A percentile compares a stretch with the other conserved stretches of the same genome.
Conservation (phyloP, 305 asterid species). For the Solanum hybrid region DNA sequence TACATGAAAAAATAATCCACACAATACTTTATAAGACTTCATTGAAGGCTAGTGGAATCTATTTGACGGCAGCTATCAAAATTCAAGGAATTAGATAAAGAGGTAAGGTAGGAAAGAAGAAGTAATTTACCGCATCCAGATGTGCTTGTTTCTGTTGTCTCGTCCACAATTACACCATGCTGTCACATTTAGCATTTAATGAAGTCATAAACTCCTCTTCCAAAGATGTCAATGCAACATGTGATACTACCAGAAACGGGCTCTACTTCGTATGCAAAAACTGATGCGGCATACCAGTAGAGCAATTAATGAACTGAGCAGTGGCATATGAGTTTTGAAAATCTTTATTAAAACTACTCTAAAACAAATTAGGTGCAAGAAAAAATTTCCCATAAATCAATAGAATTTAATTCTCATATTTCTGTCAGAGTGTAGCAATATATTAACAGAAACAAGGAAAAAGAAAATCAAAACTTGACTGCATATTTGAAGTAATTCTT, state of each 20-base stretch:
- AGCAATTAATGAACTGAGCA: neutral
- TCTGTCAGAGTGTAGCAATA: neutral
- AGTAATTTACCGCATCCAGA: constrained; percentile 76
- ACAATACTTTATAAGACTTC: neutral
- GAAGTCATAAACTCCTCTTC: constrained; percentile 17
- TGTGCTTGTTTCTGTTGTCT: constrained; percentile 94
- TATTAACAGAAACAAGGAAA: neutral
- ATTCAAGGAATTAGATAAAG: constrained; percentile 3
- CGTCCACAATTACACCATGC: constrained; percentile 79
- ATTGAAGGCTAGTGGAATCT: neutral
- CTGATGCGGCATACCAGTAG: neutral
- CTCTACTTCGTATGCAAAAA: neutral
- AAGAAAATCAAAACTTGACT: neutral
- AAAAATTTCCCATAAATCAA: neutral
- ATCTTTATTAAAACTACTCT: neutral
- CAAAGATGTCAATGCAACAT: constrained; percentile 5
- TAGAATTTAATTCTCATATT: neutral
- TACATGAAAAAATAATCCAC: constrained; percentile 12
- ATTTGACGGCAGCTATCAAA: constrained; percentile 5
- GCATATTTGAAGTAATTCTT: neutral
- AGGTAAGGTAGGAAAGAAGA: neutral
- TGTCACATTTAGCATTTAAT: constrained; percentile 36
- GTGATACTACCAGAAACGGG: neutral
- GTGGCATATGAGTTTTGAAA: neutral
- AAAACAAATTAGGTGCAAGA: neutral